These are phyloP conservation scores for Protomyces gravidus DNA, from an alignment of 1,139 yeast species.

Conservation along the genomic window DNA sequence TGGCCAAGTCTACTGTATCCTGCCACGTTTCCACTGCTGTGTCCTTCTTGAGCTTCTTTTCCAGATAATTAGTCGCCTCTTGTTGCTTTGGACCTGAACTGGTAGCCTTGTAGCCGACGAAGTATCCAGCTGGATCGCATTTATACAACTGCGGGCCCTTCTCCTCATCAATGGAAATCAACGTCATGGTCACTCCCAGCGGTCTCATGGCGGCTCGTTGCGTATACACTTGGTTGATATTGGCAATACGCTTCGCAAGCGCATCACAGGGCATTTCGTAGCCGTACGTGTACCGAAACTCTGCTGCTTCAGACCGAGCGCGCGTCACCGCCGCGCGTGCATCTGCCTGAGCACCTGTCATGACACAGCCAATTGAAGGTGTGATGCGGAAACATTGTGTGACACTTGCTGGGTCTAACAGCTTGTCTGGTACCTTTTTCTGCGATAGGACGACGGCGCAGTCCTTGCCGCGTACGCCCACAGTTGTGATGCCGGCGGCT, in stretches of 20 bases:
- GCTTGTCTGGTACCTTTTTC: conserved; percentile 69
- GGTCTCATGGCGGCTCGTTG: conserved; percentile 99
- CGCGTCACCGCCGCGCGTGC: conserved; percentile 86
- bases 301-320: conserved; percentile 92
- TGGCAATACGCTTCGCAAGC: conserved; percentile 91
- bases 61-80: conserved; percentile 85
- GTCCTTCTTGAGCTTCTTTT: conserved; percentile 69
- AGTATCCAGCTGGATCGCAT: conserved; percentile 97
- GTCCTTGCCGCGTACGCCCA: conserved; percentile 82
- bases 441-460: conserved; percentile 89
- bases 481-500: conserved; percentile 80
- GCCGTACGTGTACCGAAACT: conserved; percentile 88
- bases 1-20: conserved; percentile 82
- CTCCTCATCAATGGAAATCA: conserved; percentile 82
- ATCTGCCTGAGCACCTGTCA: conserved; percentile 79
- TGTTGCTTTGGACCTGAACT: conserved; percentile 97
- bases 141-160: conserved; percentile 86
- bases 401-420: conserved; percentile 27
- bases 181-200: conserved; percentile 55
- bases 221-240: conserved; percentile 87
- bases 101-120: conserved; percentile 83
- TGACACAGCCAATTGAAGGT: conserved; percentile 72
- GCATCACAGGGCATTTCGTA: conserved; percentile 96
- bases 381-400: conserved; percentile 28
- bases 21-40: conserved; percentile 69